Conservation (phyloP, 2,329 filamentous ascomycete genomes). For the Sporothrix brasiliensis region DNA sequence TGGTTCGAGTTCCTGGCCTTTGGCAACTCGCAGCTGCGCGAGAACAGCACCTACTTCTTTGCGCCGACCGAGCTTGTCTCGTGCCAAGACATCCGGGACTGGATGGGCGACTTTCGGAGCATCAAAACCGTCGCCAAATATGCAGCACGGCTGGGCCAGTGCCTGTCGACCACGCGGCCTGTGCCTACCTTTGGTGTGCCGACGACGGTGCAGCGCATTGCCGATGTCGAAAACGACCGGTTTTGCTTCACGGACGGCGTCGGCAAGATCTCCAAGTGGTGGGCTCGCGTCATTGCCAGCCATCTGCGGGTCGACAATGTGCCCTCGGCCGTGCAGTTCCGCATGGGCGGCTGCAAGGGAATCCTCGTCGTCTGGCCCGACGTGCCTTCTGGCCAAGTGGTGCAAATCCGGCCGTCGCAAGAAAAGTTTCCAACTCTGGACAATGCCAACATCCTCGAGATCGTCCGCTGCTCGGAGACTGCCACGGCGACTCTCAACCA, state of each 20-base stretch:
- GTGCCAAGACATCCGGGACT: conserved; percentile 75
- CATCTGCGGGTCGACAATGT: conserved; percentile 66
- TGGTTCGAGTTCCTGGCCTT: conserved; percentile 90
- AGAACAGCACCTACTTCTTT: conserved; percentile 93
- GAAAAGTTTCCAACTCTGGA: conserved; percentile 73
- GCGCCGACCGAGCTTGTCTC: conserved; percentile 67
- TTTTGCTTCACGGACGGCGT: conserved; percentile 89
- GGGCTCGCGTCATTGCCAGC: conserved; percentile 72
- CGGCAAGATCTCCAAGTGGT: conserved; percentile 81
- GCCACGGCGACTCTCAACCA: conserved; percentile 82
- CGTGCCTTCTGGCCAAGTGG: conserved; percentile 58
- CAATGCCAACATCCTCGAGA: conserved; percentile 71
- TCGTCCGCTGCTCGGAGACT: conserved; percentile 78
- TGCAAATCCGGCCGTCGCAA: conserved; percentile 82
- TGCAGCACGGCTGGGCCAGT: conserved; percentile 86
- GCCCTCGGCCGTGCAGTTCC: conserved; percentile 88
- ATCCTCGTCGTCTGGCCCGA: conserved; percentile 76
- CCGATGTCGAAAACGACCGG: conserved; percentile 69
- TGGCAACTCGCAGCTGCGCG: conserved; percentile 91
- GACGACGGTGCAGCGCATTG: conserved; percentile 58
- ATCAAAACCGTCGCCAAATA: conserved; percentile 88
- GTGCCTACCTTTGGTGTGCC: conserved; percentile 66
- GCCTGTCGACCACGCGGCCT: conserved; percentile 88
- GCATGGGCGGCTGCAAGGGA: conserved; percentile 89
- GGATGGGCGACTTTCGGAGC: conserved; percentile 83